phyloP scores from a whole-genome alignment of 305 asterid species.

The Solanum hybrid region DNA sequence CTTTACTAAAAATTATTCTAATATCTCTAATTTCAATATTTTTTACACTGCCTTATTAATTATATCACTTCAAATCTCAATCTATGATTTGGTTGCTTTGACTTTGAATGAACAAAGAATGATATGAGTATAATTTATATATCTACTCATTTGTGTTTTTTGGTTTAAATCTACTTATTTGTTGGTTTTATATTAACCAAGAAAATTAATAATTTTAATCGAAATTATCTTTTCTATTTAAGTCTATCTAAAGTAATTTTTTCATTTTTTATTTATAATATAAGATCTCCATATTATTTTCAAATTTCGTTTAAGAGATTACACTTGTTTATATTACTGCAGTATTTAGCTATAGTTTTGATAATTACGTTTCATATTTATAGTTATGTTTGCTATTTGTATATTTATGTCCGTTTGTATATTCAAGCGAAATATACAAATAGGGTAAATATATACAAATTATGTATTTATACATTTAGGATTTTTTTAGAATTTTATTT shows the following conservation, averaged over 20 bases:
- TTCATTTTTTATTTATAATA: neutral
- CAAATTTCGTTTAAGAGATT: neutral
- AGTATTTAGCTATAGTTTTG: too few relatives aligned
- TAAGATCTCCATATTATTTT: neutral
- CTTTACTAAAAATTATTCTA: neutral
- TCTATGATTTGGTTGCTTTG: neutral
- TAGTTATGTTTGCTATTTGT: too few relatives aligned
- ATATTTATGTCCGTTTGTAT: too few relatives aligned
- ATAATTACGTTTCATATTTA: too few relatives aligned
- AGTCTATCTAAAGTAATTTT: neutral
- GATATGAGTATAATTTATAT: neutral
- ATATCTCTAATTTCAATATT: neutral
- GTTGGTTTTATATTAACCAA: neutral
- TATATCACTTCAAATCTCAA: neutral
- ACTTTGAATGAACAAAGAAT: neutral
- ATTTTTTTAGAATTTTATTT: rapidly evolving
- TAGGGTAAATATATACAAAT: neutral
- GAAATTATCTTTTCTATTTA: neutral
- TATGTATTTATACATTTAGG: too few relatives aligned
- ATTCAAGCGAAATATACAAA: neutral
- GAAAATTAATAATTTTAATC: neutral
- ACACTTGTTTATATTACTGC: neutral
- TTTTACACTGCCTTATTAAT: neutral
- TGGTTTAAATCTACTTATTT: neutral
- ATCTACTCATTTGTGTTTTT: neutral